Conservation (phyloP, 2,329 filamentous ascomycete genomes). For the Neofusicoccum ribis region DNA sequence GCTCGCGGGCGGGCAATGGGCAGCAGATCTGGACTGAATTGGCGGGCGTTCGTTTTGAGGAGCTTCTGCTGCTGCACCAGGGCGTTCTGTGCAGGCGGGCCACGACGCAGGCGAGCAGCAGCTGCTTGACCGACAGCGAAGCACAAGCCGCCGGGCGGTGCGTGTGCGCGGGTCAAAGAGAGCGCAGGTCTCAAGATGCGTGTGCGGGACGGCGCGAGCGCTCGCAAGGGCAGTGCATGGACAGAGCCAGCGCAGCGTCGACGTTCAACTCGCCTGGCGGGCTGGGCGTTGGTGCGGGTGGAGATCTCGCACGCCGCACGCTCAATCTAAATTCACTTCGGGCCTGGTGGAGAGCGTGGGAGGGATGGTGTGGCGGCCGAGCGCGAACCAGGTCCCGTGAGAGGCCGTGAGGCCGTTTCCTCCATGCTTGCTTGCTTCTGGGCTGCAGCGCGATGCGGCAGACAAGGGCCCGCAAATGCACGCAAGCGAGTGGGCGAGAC, state of each 20-base stretch:
- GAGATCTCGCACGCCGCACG: slow-evolving; percentile 20
- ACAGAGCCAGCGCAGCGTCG: slow-evolving; percentile 13
- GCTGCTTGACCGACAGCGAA: slow-evolving; percentile 10
- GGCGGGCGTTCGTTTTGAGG: slow-evolving; percentile 13
- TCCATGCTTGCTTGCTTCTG: slow-evolving; percentile 18
- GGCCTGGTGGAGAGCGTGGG: slow-evolving; percentile 11
- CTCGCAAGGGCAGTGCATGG: slow-evolving; percentile 18
- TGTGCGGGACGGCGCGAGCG: slow-evolving; percentile 20
- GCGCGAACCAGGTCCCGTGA: slow-evolving; percentile 18
- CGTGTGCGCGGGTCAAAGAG: slow-evolving; percentile 12
- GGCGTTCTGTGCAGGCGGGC: slow-evolving; percentile 18
- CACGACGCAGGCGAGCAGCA: slow-evolving; percentile 15
- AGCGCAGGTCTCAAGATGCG: slow-evolving; percentile 20
- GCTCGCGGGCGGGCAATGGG: slow-evolving; percentile 5
- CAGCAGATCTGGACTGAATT: not conserved
- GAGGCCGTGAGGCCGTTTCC: slow-evolving; percentile 10
- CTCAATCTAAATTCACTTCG: slow-evolving; percentile 20
- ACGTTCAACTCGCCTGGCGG: not conserved
- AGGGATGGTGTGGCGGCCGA: slow-evolving; percentile 14
- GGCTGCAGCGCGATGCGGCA: slow-evolving; percentile 17
- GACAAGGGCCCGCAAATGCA: slow-evolving; percentile 15
- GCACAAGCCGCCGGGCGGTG: slow-evolving; percentile 14
- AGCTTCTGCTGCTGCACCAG: slow-evolving; percentile 16
- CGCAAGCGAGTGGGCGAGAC: slow-evolving; percentile 19
- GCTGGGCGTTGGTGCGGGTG: slow-evolving; percentile 8